Base-by-base conservation (phyloP, 768 basidiomycete genomes). In the Mycena epipterygia region DNA sequence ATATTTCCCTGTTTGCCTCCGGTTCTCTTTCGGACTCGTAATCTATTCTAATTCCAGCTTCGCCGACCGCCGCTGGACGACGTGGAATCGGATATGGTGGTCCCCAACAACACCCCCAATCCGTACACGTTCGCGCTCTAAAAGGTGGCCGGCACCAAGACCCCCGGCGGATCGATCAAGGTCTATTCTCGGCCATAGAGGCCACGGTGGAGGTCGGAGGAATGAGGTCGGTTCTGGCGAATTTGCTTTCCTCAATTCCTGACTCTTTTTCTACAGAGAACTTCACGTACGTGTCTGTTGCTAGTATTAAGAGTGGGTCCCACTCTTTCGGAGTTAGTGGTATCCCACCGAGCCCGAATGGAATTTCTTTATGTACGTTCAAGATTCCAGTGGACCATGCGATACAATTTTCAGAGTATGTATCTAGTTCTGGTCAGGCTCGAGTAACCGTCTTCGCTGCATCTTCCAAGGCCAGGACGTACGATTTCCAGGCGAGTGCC, bases 141-240 rank as follows among this genome's bases (percentile, higher is more conserved):
- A 0, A 81, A 88, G 59, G 78, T 88, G 21, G 70, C 78, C 0
- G 74, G 84, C 5, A 84, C 81, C 0, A 79, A 80, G 49, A 82
- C 85, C 51, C 81, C 82, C 17, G 90, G 90, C 41, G 91, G 91
- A 11, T 81, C 85, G 4, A 84, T 89, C 70, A 91, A 91, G 77
- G 83, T 91, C 13, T 91, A 93, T 75, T 85, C 86, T 0, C 79
- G 79, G 87, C 84, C 5, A 91, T 85, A 5, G 89, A 91, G 67
- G 87, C 91, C 2, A 83, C 80, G 3, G 84, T 92, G 32, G 85
- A 90, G 63, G 86, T 84, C 35, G 90, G 88, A n/a, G 90, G 88
- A 12, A 86, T 91, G 81, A 84, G 89, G 88, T 88, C 52, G 21
- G 81, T 77, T 23, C 0, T 25, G 25, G 8, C 14, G n/a, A n/a